Base-by-base conservation (phyloP, 2,329 filamentous ascomycete species). In the Diaporthe citri region DNA sequence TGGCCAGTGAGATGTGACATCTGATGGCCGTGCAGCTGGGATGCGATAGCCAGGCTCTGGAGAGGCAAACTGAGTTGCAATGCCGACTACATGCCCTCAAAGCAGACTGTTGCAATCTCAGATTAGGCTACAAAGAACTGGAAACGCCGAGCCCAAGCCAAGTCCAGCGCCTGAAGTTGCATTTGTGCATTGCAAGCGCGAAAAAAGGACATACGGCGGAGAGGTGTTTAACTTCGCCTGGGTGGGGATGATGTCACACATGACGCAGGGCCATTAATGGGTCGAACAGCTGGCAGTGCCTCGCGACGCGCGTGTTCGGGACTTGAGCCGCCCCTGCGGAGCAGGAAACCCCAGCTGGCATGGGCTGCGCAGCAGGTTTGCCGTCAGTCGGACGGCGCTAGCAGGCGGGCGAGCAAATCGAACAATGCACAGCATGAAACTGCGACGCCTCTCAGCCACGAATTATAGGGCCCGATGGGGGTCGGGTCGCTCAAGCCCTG, bases 391-490 rank as follows among this genome's bases (percentile, higher is more conserved):
- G 48, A 41, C 48, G 48, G 64, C 64, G 64, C 64, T 69, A 69
- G 34, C 22, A 41, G 48, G 34, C 48, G 22, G 22, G 48, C 31
- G 13, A 36, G 62, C 43, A 62, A 43, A 62, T 43, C 59, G 59
- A 62, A n/a, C 41, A 69, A 69, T 46, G 48, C 64, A 69, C 46
- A 41, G 46, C 46, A 52, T 69, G 64, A 51, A 67, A 51, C 48
- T 31, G 64, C 48, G 48, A 31, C 64, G 46, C 64, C 41, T 69
- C 64, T 69, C 64, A 69, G 64, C 64, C 64, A 69, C 64, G 48
- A 41, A 55, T 69, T 28, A 52, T 69, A 69, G 64, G 64, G 64
- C 48, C 60, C 17, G 60, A 51, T 66, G 43, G 62, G 62, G 60
- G 41, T 34, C 31, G 12, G 64, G 64, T 55, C 64, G 48, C 13